Evolutionary conservation across 108 stramenopile genomes (phyloP).

Genomic region (Hondaea fermentalgiana): DNA sequence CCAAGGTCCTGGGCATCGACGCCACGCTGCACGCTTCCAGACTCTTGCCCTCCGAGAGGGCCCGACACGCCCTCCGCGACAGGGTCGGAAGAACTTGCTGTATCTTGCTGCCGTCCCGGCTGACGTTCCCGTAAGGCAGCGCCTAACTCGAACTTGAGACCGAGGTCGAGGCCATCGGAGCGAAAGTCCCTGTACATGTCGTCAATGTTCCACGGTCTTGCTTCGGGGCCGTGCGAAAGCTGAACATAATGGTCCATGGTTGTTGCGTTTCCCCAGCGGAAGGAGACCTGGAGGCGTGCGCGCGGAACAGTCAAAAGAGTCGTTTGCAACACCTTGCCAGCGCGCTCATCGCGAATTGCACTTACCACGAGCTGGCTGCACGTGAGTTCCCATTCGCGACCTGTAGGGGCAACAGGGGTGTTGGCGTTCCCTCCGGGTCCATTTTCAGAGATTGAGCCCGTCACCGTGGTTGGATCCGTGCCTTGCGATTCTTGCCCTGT

Average conservation of each 20-base stretch:
- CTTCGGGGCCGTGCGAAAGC: neutral
- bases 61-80: neutral
- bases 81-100: neutral
- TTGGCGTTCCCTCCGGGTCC: neutral
- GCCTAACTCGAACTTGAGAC: neutral
- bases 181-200: constrained; percentile 5
- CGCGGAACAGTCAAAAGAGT: neutral
- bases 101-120: neutral
- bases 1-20: too few species aligned
- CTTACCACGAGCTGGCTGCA: neutral
- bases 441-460: neutral
- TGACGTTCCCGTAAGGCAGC: neutral
- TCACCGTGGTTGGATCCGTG: neutral
- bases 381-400: neutral
- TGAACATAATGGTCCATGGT: neutral
- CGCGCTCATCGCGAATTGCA: neutral
- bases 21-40: too few species aligned
- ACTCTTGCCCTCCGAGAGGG: too few species aligned
- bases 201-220: neutral
- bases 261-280: neutral
- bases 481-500: neutral
- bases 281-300: neutral
- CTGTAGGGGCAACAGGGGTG: neutral
- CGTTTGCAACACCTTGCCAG: neutral
- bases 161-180: neutral